phyloP scores from a whole-genome alignment of 495 filamentous ascomycete genomes.

The Podospora bellae-mahoneyi region DNA sequence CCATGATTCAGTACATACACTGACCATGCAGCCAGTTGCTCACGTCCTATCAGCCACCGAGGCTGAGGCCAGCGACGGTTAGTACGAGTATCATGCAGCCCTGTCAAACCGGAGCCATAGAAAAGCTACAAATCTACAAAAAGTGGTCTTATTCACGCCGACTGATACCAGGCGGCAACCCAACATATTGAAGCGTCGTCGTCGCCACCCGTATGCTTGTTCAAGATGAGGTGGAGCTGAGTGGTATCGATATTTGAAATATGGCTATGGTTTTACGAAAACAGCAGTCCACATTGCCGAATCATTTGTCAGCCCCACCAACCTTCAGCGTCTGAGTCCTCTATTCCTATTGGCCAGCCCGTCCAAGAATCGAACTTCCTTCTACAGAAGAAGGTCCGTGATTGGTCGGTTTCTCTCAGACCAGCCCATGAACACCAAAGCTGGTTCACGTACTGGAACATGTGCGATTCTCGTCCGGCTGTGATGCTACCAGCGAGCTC shows the following conservation, averaged over 20 bases:
- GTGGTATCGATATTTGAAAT: not conserved
- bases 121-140: not conserved
- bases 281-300: not conserved
- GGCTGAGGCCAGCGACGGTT: not conserved
- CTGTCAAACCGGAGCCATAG: not conserved
- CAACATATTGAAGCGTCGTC: not conserved
- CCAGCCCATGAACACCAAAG: not conserved
- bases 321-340: not conserved
- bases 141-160: not conserved
- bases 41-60: not conserved
- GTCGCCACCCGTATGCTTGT: not conserved
- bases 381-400: slow-evolving; percentile 6
- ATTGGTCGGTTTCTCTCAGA: slow-evolving; percentile 3
- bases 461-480: not conserved
- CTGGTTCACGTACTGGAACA: slow-evolving; percentile 4
- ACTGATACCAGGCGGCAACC: not conserved
- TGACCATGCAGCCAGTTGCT: not conserved
- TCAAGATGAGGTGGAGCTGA: not conserved
- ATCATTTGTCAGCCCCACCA: slow-evolving; percentile 5
- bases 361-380: slow-evolving; percentile 7
- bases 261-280: not conserved
- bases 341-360: not conserved
- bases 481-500: not conserved
- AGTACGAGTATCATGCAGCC: not conserved
- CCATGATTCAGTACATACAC: not conserved